phyloP scores from a whole-genome alignment of 441 rosid species.

The Flueggea neowawraea region DNA sequence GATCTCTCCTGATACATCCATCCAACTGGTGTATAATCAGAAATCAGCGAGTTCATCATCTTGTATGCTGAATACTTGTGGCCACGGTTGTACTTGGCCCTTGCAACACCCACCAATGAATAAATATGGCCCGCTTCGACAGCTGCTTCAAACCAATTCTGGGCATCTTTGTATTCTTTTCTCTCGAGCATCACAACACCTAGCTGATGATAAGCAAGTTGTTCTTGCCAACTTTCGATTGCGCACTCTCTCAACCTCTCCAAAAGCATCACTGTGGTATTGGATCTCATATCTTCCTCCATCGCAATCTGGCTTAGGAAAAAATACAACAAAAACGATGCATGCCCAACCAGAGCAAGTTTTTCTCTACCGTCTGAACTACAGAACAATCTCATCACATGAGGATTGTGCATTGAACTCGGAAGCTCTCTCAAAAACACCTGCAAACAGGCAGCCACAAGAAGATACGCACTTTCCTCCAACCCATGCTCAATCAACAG shows the following conservation, averaged over 20 bases:
- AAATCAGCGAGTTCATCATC: constrained; percentile 65
- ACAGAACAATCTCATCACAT: constrained; percentile 65
- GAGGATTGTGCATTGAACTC: constrained; percentile 54
- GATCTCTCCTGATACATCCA: constrained; percentile 98
- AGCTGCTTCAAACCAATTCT: constrained; percentile 75
- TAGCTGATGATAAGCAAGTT: constrained; percentile 75
- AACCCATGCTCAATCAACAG: constrained; percentile 78
- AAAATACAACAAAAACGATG: constrained; percentile 78
- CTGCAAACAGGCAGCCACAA: constrained; percentile 88
- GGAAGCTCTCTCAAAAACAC: constrained; percentile 84
- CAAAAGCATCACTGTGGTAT: constrained; percentile 81
- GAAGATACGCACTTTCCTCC: constrained; percentile 71
- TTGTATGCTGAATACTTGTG: constrained; percentile 95
- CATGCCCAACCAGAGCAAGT: constrained; percentile 63
- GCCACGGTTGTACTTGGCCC: constrained; percentile 84
- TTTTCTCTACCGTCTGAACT: constrained; percentile 63
- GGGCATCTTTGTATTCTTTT: constrained; percentile 87
- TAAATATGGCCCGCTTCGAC: constrained; percentile 73
- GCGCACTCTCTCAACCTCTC: constrained; percentile 88
- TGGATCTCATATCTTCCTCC: constrained; percentile 85
- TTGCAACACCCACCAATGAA: constrained; percentile 75
- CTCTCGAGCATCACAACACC: constrained; percentile 94
- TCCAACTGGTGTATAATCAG: constrained; percentile 57
- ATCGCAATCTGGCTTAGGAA: constrained; percentile 82
- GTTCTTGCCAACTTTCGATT: constrained; percentile 73